phyloP scores from a whole-genome alignment of 345 rosid species.

The Brassica cretica region DNA sequence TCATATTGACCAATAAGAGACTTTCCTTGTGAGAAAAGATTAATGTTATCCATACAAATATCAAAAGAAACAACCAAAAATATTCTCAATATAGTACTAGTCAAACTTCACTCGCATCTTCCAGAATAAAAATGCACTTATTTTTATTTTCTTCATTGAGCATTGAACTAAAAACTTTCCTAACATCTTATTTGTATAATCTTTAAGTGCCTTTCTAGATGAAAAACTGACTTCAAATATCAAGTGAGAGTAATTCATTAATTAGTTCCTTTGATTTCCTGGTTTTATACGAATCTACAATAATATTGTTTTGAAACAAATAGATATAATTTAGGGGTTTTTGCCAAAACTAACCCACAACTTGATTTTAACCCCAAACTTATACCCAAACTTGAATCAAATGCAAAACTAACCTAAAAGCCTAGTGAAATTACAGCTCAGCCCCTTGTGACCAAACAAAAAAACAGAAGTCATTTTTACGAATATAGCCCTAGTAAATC shows the following conservation, averaged over 20 bases:
- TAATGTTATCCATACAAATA: background rate
- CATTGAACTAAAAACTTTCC: background rate
- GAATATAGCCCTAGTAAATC: too few species aligned
- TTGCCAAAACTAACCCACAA: too few species aligned
- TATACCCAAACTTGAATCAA: too few species aligned
- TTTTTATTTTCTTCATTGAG: background rate
- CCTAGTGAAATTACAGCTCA: too few species aligned
- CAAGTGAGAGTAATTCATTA: background rate
- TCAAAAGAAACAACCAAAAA: background rate
- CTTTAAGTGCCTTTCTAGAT: background rate
- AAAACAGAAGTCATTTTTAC: too few species aligned
- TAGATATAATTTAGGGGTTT: too few species aligned
- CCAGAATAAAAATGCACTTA: background rate
- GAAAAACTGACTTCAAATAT: background rate
- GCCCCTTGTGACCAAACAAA: too few species aligned
- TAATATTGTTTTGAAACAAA: background rate
- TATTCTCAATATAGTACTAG: background rate
- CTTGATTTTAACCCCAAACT: too few species aligned
- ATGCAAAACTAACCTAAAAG: too few species aligned
- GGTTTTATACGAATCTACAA: background rate
- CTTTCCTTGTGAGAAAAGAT: background rate
- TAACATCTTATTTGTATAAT: too few species aligned
- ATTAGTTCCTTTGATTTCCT: background rate
- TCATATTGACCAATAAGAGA: background rate
- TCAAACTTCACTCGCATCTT: constrained; percentile 2